These are phyloP conservation scores for Lizonia empirigonia DNA, from an alignment of 2,329 filamentous ascomycete species.

Conservation along the genomic window DNA sequence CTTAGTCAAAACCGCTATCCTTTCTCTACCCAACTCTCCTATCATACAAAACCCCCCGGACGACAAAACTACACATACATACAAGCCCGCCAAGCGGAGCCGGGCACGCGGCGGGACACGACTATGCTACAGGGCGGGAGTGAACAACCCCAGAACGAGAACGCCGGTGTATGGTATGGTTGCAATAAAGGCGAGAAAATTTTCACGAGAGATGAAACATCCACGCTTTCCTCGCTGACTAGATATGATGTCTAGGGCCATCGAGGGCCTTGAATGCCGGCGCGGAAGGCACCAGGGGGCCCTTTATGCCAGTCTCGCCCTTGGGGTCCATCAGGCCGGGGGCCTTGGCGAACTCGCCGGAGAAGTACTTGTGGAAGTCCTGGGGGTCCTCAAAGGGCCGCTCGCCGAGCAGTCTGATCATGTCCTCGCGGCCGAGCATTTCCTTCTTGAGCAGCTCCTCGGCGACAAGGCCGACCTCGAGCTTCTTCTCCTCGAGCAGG, in stretches of 20 bases:
- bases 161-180: no score
- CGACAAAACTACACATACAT: no score
- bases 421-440: conserved; percentile 86
- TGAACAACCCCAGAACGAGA: no score
- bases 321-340: conserved; percentile 42
- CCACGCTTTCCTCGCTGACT: no score
- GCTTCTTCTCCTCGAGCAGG: conserved; percentile 82
- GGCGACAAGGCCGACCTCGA: conserved; percentile 84
- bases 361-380: conserved; percentile 95
- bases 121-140: conserved; percentile 1
- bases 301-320: conserved; percentile 42
- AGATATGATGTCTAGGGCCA: conserved; percentile 6
- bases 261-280: conserved; percentile 32
- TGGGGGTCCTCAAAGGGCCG: conserved; percentile 82
- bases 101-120: no score
- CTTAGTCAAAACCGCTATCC: no score
- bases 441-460: conserved; percentile 94
- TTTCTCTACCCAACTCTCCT: no score
- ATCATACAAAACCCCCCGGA: no score
- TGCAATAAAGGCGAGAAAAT: no score
- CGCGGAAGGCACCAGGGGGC: conserved; percentile 41
- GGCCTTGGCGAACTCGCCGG: conserved; percentile 45
- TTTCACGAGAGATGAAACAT: no score
- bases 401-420: conserved; percentile 84
- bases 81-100: no score